phyloP scores from a whole-genome alignment of 495 filamentous ascomycete species.

The Parathielavia hyrcaniae region DNA sequence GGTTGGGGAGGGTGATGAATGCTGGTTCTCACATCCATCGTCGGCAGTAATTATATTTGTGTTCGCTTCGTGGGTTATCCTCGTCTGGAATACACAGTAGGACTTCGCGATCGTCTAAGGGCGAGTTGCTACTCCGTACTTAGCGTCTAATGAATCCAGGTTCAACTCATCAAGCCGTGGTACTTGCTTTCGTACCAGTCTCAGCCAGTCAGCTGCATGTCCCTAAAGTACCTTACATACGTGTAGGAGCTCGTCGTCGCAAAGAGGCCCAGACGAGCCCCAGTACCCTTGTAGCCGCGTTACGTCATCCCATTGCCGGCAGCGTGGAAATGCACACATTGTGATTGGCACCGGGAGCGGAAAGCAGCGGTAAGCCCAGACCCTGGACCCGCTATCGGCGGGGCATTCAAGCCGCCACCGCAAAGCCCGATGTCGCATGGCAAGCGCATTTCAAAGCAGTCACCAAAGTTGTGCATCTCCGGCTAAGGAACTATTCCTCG shows the following conservation, averaged over 20 bases:
- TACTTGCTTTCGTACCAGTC: no score
- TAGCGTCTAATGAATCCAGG: no score
- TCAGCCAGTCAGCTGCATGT: no score
- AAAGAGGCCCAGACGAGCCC: background rate
- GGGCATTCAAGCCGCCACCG: slow-evolving; percentile 18
- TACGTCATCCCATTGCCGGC: slow-evolving; percentile 19
- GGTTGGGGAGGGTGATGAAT: background rate
- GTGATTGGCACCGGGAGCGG: slow-evolving; percentile 16
- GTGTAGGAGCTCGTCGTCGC: background rate
- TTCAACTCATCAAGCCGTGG: no score
- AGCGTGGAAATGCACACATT: background rate
- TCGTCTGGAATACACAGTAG: background rate
- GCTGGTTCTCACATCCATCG: slow-evolving; percentile 14
- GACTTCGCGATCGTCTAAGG: background rate
- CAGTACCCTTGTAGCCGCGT: background rate
- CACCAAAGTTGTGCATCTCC: slow-evolving; percentile 18
- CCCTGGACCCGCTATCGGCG: slow-evolving; percentile 3
- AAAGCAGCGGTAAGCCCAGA: slow-evolving; percentile 13
- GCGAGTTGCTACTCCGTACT: no score
- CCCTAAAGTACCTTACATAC: no score
- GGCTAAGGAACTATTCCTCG: slow-evolving; percentile 2
- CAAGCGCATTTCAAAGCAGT: slow-evolving; percentile 39
- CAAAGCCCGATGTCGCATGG: slow-evolving; percentile 33
- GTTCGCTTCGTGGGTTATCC: background rate
- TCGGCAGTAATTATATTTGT: background rate